Conservation (phyloP, 768 basidiomycete genomes). For the Gloeopeniophorella convolvens region DNA sequence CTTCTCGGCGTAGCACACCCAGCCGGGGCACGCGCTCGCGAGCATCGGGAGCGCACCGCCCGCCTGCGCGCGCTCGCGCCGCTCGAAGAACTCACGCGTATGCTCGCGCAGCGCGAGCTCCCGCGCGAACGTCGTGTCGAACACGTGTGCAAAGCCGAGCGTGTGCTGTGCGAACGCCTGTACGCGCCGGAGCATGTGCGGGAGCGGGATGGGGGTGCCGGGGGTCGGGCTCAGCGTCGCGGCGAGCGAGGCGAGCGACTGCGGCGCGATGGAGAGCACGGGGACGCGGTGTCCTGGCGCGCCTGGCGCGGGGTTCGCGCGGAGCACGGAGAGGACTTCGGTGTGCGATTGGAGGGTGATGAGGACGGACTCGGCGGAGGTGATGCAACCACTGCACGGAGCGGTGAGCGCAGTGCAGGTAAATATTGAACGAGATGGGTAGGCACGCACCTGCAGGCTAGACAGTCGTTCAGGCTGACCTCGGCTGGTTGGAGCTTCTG, state of each 20-base stretch:
- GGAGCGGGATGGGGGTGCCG: conserved; percentile 35
- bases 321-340: conserved; percentile 80
- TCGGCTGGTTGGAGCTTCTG: conserved; percentile 88
- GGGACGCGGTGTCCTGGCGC: conserved; percentile 45
- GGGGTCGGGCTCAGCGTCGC: conserved; percentile 49
- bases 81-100: conserved; percentile 68
- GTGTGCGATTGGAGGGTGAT: conserved; percentile 94
- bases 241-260: conserved; percentile 76
- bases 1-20: conserved; percentile 99
- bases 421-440: neutral
- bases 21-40: conserved; percentile 94
- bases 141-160: conserved; percentile 76
- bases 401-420: neutral
- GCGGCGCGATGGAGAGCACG: conserved; percentile 85
- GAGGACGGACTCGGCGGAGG: conserved; percentile 94
- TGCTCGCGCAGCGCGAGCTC: conserved; percentile 83
- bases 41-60: conserved; percentile 71
- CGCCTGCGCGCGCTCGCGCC: conserved; percentile 29
- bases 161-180: conserved; percentile 58
- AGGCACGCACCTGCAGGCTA: conserved; percentile 83
- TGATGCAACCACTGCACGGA: conserved; percentile 82
- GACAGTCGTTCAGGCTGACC: conserved; percentile 94
- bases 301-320: conserved; percentile 40
- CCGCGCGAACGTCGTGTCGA: conserved; percentile 92
- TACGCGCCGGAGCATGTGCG: conserved; percentile 62